phyloP scores from a whole-genome alignment of 306 rosid genomes.

The Neltuma alba region DNA sequence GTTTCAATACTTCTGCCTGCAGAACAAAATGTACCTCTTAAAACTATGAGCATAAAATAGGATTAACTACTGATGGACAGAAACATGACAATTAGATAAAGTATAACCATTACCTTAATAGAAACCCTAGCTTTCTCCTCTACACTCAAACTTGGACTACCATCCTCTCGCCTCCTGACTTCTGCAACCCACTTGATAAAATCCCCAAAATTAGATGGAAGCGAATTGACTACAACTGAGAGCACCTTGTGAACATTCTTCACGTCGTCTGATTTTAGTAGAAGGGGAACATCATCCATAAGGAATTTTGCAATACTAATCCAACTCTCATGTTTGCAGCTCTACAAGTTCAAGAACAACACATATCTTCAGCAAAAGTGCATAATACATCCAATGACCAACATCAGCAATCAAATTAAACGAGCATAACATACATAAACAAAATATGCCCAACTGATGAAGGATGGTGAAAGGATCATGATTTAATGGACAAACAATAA shows the following conservation, averaged over 20 bases:
- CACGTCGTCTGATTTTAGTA: constrained; percentile 68
- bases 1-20: constrained; percentile 83
- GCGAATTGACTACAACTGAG: constrained; percentile 60
- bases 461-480: neutral
- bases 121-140: constrained; percentile 87
- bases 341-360: constrained; percentile 51
- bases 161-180: constrained; percentile 85
- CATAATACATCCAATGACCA: constrained; percentile 21
- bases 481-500: constrained; percentile 19
- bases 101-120: constrained; percentile 65
- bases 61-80: neutral
- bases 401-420: constrained; percentile 24
- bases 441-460: neutral
- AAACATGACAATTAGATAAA: constrained; percentile 25
- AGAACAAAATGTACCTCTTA: constrained; percentile 23
- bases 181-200: constrained; percentile 95
- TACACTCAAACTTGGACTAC: constrained; percentile 60
- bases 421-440: neutral
- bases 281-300: constrained; percentile 76
- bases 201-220: constrained; percentile 82
- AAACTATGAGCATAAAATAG: constrained; percentile 14
- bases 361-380: constrained; percentile 26
- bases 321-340: constrained; percentile 99
- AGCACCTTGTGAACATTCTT: constrained; percentile 62
- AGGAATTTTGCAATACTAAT: constrained; percentile 72